phyloP scores from a whole-genome alignment of 345 rosid species.

The Populus tremula region DNA sequence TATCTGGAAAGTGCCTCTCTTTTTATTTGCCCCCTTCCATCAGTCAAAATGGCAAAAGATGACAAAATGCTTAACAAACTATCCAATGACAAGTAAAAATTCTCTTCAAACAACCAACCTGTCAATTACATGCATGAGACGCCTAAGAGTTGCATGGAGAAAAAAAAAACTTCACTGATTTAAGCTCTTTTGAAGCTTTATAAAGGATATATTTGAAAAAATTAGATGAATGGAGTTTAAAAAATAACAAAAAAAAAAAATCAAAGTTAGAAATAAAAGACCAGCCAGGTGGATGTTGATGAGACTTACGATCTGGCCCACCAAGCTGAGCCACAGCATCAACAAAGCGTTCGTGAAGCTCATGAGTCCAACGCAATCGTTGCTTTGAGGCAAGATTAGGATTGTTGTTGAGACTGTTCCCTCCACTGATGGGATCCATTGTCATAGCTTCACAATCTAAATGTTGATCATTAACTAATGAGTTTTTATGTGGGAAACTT shows the following conservation, averaged over 20 bases:
- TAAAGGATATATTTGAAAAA: neutral
- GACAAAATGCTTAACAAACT: neutral
- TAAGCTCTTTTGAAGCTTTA: neutral
- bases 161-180: neutral
- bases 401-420: slow-evolving; percentile 53
- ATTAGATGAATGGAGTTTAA: neutral
- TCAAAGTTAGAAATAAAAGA: neutral
- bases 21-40: neutral
- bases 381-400: slow-evolving; percentile 92
- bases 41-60: neutral
- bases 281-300: neutral
- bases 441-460: slow-evolving; percentile 45
- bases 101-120: neutral
- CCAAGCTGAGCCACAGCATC: slow-evolving; percentile 99
- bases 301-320: slow-evolving; percentile 92
- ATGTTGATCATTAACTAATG: slow-evolving; percentile 51
- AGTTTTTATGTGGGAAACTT: slow-evolving; percentile 39
- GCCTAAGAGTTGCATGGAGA: neutral
- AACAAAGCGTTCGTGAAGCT: slow-evolving; percentile 97
- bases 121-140: neutral
- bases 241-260: neutral
- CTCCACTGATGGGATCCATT: slow-evolving; percentile 77
- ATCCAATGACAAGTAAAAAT: neutral
- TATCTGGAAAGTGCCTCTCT: neutral
- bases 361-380: slow-evolving; percentile 95